These are phyloP conservation scores for Hordeum marinum DNA, from an alignment of 176 grass and related monocot genomes.

Conservation along the genomic window DNA sequence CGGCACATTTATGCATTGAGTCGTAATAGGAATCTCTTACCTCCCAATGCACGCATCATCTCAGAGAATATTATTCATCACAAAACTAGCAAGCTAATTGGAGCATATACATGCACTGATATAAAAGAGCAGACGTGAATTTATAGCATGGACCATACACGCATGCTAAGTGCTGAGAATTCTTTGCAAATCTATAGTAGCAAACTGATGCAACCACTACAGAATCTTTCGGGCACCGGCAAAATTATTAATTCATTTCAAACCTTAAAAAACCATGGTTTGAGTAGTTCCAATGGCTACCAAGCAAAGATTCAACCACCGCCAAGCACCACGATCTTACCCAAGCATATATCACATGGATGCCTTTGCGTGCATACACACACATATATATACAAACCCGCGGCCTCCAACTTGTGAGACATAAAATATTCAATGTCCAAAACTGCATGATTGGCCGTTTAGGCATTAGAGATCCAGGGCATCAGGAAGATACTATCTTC, in stretches of 20 bases:
- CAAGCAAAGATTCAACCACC: slow-evolving; percentile 1
- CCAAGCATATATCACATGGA: slow-evolving; percentile 24
- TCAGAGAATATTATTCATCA: not conserved
- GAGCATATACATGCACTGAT: not conserved
- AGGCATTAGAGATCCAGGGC: slow-evolving; percentile 16
- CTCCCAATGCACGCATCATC: not conserved
- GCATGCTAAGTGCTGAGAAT: not conserved
- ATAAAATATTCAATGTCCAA: slow-evolving; percentile 27
- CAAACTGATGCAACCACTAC: not conserved
- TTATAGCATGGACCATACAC: not conserved
- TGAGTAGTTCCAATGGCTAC: not conserved
- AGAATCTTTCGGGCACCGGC: slow-evolving; percentile 31
- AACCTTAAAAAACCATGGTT: not conserved
- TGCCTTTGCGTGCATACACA: not conserved
- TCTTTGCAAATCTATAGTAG: not conserved
- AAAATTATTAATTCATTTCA: slow-evolving; percentile 6
- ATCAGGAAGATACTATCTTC: slow-evolving; percentile 23
- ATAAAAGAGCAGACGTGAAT: not conserved
- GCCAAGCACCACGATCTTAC: not conserved
- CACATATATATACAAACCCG: not conserved
- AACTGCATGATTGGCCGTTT: slow-evolving; percentile 6
- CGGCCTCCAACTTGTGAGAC: slow-evolving; percentile 44
- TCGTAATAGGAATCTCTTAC: not conserved
- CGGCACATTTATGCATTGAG: not conserved
- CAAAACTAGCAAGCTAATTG: not conserved